Conservation (phyloP, 1,284 basidiomycete species). For the Boletus mariae region DNA sequence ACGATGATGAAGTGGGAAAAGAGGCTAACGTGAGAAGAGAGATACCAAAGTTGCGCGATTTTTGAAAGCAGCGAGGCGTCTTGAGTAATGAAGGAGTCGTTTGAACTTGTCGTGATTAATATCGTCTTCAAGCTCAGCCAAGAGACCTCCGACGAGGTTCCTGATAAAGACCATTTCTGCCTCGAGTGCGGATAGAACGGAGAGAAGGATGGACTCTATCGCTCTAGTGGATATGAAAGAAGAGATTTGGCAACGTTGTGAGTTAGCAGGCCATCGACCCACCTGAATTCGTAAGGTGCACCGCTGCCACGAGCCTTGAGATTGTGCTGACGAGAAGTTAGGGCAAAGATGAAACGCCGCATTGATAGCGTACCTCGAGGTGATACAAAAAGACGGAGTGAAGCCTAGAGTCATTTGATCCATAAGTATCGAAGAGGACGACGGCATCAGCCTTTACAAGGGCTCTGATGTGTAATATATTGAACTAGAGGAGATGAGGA, state of each 20-base stretch:
- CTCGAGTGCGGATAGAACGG: slow-evolving; percentile 85
- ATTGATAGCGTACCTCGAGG: slow-evolving; percentile 59
- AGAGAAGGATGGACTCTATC: slow-evolving; percentile 85
- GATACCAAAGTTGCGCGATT: slow-evolving; percentile 78
- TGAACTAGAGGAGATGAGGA: slow-evolving; percentile 52
- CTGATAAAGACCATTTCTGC: slow-evolving; percentile 91
- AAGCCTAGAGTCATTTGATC: slow-evolving; percentile 78
- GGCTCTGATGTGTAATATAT: slow-evolving; percentile 91
- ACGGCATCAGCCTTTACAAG: slow-evolving; percentile 93
- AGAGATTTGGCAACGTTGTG: slow-evolving; percentile 10
- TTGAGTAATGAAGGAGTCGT: slow-evolving; percentile 84
- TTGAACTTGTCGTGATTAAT: slow-evolving; percentile 93
- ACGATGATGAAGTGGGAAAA: slow-evolving; percentile 5
- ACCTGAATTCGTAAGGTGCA: slow-evolving; percentile 89
- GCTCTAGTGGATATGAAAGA: slow-evolving; percentile 51
- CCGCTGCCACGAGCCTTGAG: slow-evolving; percentile 64
- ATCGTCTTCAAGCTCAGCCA: slow-evolving; percentile 90
- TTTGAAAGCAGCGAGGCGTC: slow-evolving; percentile 82
- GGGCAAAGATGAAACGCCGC: slow-evolving; percentile 13
- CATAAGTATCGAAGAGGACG: slow-evolving; percentile 88
- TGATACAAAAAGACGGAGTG: slow-evolving; percentile 88
- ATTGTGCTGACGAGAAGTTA: slow-evolving; percentile 57
- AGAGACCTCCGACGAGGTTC: slow-evolving; percentile 79
- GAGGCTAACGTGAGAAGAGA: background rate
- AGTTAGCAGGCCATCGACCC: slow-evolving; percentile 22